phyloP scores from a whole-genome alignment of 768 basidiomycete genomes.

The Termitomyces heimii region DNA sequence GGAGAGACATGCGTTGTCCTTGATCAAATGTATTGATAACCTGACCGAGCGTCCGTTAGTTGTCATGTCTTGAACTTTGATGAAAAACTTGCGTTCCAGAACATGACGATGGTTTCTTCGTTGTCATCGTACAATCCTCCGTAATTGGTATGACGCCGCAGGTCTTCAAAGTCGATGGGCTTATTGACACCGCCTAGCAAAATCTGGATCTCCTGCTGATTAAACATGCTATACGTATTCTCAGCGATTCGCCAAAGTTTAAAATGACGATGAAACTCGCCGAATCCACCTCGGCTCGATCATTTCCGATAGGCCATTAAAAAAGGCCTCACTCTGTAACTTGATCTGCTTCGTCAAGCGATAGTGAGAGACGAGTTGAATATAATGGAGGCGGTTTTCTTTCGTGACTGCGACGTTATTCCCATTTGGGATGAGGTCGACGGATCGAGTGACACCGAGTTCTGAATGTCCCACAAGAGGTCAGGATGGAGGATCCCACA shows the following conservation, averaged over 20 bases:
- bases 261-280: constrained; percentile 24
- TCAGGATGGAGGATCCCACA: not conserved
- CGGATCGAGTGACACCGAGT: constrained; percentile 68
- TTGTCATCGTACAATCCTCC: constrained; percentile 73
- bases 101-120: constrained; percentile 65
- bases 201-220: constrained; percentile 92
- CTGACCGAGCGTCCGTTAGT: constrained; percentile 23
- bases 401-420: constrained; percentile 79
- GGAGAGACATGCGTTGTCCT: constrained; percentile 68
- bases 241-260: not conserved
- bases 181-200: constrained; percentile 85
- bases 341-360: constrained; percentile 87
- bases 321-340: constrained; percentile 78
- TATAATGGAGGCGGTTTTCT: constrained; percentile 87
- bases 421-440: constrained; percentile 80
- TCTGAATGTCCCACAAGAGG: constrained; percentile 36
- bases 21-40: constrained; percentile 78
- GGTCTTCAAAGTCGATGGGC: constrained; percentile 79
- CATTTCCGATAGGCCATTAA: constrained; percentile 88
- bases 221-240: constrained; percentile 72
- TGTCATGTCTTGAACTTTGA: not conserved
- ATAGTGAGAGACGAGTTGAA: constrained; percentile 84
- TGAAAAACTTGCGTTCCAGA: constrained; percentile 67
- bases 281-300: constrained; percentile 88
- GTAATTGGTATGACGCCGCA: constrained; percentile 72